phyloP scores from a whole-genome alignment of 2,329 filamentous ascomycete species.

The Aplosporella prunicola region DNA sequence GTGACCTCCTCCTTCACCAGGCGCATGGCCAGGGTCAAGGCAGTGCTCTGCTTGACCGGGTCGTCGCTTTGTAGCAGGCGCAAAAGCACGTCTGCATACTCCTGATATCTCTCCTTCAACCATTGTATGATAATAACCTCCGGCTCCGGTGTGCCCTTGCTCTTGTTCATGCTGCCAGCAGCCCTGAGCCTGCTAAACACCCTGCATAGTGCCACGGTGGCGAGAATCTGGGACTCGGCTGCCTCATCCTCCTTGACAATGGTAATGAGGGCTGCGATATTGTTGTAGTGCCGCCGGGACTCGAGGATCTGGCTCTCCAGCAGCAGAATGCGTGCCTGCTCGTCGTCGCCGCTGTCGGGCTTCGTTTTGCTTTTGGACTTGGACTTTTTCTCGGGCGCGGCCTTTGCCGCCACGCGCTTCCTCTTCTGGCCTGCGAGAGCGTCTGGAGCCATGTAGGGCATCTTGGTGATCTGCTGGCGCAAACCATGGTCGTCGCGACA shows the following conservation, averaged over 20 bases:
- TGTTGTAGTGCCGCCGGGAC: slow-evolving; percentile 86
- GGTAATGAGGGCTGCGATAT: slow-evolving; percentile 64
- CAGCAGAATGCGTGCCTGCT: slow-evolving; percentile 57
- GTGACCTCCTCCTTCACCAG: slow-evolving; percentile 71
- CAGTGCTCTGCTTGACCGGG: slow-evolving; percentile 54
- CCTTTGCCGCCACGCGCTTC: slow-evolving; percentile 29
- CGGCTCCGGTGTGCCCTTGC: slow-evolving; percentile 58
- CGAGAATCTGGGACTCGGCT: slow-evolving; percentile 52
- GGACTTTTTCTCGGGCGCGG: slow-evolving; percentile 26
- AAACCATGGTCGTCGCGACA: background rate
- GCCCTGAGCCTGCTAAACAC: slow-evolving; percentile 76
- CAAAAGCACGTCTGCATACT: slow-evolving; percentile 56
- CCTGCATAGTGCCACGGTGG: slow-evolving; percentile 73
- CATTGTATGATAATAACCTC: slow-evolving; percentile 66
- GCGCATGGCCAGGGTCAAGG: slow-evolving; percentile 72
- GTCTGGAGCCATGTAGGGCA: slow-evolving; percentile 26
- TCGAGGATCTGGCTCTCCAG: slow-evolving; percentile 75
- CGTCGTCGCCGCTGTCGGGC: slow-evolving; percentile 35
- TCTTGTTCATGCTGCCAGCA: slow-evolving; percentile 58
- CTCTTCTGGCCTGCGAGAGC: slow-evolving; percentile 31
- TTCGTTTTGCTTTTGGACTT: slow-evolving; percentile 29
- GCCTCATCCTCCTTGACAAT: slow-evolving; percentile 41
- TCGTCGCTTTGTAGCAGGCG: slow-evolving; percentile 51
- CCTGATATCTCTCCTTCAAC: slow-evolving; percentile 64
- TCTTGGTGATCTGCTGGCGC: slow-evolving; percentile 14